Evolutionary conservation across 2,329 filamentous ascomycete genomes (phyloP), one percentile per base, ranked within the genome.

Genomic region (Epichloe sibirici): DNA sequence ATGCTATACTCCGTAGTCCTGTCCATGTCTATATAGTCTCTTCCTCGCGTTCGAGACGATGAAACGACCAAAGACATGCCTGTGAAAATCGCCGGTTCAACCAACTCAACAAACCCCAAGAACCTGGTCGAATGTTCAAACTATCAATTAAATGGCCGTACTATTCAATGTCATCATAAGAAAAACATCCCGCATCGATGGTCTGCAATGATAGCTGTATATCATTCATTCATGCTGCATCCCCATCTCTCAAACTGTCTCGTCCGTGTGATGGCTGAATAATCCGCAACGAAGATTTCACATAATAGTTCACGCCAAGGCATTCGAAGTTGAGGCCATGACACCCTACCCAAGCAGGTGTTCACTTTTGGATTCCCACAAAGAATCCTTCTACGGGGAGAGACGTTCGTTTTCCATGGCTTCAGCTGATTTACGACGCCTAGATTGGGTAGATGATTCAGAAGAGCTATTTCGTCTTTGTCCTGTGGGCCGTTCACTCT

Each of bases 351-450:
- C 37, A 39, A 39, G 23, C 28, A 35, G 12, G 17, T 8, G 25
- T 15, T 12, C 12, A 25, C 13, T 25, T 50, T 34, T 37, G 4
- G 7, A 11, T 44, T 25, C n/a, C 39, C 39, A 43, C 13, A 25
- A 25, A 35, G 6, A n/a, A 28, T 35, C 40, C 15, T 39, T 49
- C 21, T 44, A 51, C 42, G 59, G 53, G 28, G 56, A 58, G 57
- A 54, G 56, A 52, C 58, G 47, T 55, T 61, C 61, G 62, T 64
- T 65, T 66, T 67, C 61, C 57, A 57, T 73, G 75, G 67, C 68
- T 79, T 82, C 78, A 81, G 74, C 76, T 65, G 72, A 74, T 68
- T 70, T 77, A 66, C 72, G 66, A 70, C 69, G 73, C 63, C 65
- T 65, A 64, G 70, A 71, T 66, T 73, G 71, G 62, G 69, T 67